Percentiles rank a stretch among this genome's conserved stretches.
Evolutionary conservation across 1,284 basidiomycete genomes (phyloP).

Genomic region (Ganoderma sinense): DNA sequence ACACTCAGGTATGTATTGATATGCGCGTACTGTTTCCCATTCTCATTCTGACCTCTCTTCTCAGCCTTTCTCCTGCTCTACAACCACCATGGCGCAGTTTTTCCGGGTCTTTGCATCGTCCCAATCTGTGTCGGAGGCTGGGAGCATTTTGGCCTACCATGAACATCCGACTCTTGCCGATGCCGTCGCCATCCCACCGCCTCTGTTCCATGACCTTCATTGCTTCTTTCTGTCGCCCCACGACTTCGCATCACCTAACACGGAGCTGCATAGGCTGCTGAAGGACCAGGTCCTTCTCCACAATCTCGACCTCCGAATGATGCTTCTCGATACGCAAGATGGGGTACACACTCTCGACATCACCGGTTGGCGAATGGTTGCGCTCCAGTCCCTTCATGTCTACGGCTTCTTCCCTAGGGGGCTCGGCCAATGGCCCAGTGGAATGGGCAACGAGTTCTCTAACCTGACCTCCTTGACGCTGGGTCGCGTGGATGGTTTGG

Average conservation of each 20-base stretch:
- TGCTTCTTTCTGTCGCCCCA: neutral
- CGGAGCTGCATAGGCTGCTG: neutral
- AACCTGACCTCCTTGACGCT: conserved; percentile 1
- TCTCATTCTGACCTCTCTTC: neutral
- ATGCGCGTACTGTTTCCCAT: neutral
- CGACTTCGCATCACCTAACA: neutral
- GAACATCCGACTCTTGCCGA: neutral
- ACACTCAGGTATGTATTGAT: neutral
- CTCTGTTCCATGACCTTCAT: neutral
- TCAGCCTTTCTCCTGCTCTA: neutral
- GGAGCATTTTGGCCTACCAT: neutral
- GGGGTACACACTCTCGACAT: neutral
- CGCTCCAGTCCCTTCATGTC: neutral
- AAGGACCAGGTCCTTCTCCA: neutral
- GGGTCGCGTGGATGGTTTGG: neutral
- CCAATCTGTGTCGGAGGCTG: too few relatives aligned
- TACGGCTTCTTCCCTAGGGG: neutral
- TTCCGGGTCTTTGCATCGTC: neutral
- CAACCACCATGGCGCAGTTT: neutral
- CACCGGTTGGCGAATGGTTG: neutral
- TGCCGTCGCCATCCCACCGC: neutral
- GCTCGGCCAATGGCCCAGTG: neutral
- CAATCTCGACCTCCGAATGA: neutral
- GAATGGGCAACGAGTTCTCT: neutral
- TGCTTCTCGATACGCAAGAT: neutral